These are phyloP conservation scores for Larix kaempferi DNA, from an alignment of 75 land plant genomes.

Conservation along the genomic window DNA sequence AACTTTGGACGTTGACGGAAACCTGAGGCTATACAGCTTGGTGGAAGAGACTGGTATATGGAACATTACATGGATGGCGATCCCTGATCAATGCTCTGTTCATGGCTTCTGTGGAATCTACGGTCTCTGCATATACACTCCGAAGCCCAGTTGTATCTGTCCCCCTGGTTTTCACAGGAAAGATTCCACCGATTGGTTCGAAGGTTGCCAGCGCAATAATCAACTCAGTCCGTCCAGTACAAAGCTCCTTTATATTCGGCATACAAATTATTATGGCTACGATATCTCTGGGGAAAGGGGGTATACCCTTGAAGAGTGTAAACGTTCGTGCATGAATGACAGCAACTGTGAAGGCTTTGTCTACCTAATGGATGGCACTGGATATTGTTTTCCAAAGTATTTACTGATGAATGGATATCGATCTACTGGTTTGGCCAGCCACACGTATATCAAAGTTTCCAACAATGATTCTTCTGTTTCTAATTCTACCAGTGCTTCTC, in stretches of 20 bases:
- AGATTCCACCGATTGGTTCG: constrained; percentile 28
- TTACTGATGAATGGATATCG: no score
- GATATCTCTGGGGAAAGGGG: no score
- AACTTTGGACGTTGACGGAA: constrained; percentile 54
- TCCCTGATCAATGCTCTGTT: constrained; percentile 21
- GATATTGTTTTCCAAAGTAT: no score
- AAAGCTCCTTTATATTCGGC: constrained; percentile 21
- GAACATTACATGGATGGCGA: constrained; percentile 45
- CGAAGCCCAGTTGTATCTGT: constrained; percentile 33
- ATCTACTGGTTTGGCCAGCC: no score
- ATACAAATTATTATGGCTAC: constrained; percentile 21
- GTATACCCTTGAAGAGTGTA: no score
- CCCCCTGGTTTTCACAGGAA: constrained; percentile 36
- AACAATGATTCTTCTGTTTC: background rate
- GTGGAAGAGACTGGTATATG: constrained; percentile 16
- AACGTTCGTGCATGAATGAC: background rate
- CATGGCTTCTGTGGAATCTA: constrained; percentile 53
- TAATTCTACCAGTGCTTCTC: background rate
- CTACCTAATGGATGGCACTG: no score
- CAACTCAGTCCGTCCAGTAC: constrained; percentile 6
- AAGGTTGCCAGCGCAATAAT: constrained; percentile 45
- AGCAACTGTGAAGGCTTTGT: constrained; percentile 14
- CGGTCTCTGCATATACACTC: constrained; percentile 35
- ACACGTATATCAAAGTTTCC: constrained; percentile 16
- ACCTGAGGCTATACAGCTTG: constrained; percentile 50